Percentiles rank a stretch among this genome's conserved stretches.
These are phyloP conservation scores for thale cress (Arabidopsis thaliana) DNA, from an alignment of 345 rosid species.

Conservation along the genomic window TAIR10.1 NC_003074.8:19935501-19936000, in stretches of 20 bases:
- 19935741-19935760: too few relatives aligned
- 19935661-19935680: neutral
- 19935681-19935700: constrained; percentile 18
- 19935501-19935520: constrained; percentile 40
- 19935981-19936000: neutral
- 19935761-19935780: neutral
- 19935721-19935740: neutral
- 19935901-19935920: neutral
- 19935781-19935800: neutral
- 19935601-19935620: neutral
- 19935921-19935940: neutral
- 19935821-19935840: constrained; percentile 13
- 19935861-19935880: neutral
- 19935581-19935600: neutral
- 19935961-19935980: constrained; percentile 5
- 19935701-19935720: neutral
- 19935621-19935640: neutral
- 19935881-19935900: constrained; percentile 1
- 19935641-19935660: neutral
- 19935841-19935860: constrained; percentile 8
- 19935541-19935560: constrained; percentile 20
- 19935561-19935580: neutral
- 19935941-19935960: neutral
- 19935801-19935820: neutral
- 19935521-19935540: constrained; percentile 20